Evolutionary conservation across 1,284 basidiomycete genomes (phyloP), one percentile per base, ranked within the genome.

Genomic region (Microbotryum scabiosae): DNA sequence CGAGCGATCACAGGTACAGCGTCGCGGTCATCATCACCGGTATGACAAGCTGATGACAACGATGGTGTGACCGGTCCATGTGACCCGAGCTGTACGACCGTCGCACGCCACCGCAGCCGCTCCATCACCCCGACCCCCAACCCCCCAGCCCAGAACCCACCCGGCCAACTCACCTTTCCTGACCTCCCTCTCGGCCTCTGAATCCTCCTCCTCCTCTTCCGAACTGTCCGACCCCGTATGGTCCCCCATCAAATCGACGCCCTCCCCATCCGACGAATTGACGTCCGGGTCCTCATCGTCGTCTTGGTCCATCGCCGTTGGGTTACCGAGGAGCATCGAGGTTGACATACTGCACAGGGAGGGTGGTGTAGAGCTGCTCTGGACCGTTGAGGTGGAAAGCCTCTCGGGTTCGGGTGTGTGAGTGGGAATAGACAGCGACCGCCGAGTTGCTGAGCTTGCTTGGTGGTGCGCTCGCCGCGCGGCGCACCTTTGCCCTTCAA

Each of bases 201-300:
- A 86, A 70, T 90, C 84, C 51, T 90, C 88, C 36, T 88, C 87
- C 44, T 81, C 84, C 73, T 90, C 88, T 72, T 90, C 88, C 72
- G 86, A 88, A 75, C 90, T 88, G 71, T 87, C 86, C 1, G 54
- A 55, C 5, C 51, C 54, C 1, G 30, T 54, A 16, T 46, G 28
- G 16, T 61, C 61, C 9, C 63, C 52, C 44, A 69, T 58, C 20
- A 70, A 49, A 54, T 69, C 68, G 50, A 70, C 68, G 49, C 60
- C 70, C 30, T 67, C 67, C 41, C 65, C 69, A 25, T 64, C 68
- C 32, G 47, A 54, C 48, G 48, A 52, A 20, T 62, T 66, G 3
- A 62, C 65, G 21, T 64, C 66, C 14, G 65, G 66, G 3, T 53
- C 60, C 28, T 59, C 60, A 18, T 50, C 56, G 30, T 58, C 61